phyloP scores from a whole-genome alignment of 2,329 filamentous ascomycete genomes.

The Ceratocystis papillata region DNA sequence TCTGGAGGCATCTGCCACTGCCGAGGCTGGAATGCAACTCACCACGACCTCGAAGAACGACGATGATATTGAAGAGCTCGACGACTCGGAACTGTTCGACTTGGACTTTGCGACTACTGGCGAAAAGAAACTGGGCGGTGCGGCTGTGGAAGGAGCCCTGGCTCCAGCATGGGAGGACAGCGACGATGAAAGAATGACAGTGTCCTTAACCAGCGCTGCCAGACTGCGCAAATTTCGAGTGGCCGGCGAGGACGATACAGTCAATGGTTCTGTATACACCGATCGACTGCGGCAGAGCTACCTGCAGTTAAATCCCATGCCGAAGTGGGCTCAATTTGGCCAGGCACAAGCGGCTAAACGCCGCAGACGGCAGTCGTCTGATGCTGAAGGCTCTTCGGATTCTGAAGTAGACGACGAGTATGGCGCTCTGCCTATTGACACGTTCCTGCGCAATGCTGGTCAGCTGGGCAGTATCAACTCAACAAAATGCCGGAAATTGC shows the following conservation, averaged over 20 bases:
- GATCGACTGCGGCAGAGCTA: conserved; percentile 70
- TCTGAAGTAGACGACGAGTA: conserved; percentile 45
- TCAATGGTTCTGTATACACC: conserved; percentile 78
- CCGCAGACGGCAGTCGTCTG: conserved; percentile 41
- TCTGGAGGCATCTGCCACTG: conserved; percentile 28
- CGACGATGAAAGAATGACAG: conserved; percentile 76
- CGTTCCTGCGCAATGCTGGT: conserved; percentile 64
- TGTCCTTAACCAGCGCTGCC: conserved; percentile 68
- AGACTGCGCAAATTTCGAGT: conserved; percentile 73
- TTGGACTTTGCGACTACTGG: conserved; percentile 48
- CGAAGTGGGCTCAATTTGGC: conserved; percentile 47
- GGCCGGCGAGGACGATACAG: conserved; percentile 71
- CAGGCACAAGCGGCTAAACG: conserved; percentile 43
- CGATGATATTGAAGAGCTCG: conserved; percentile 45
- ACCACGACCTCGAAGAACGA: conserved; percentile 38
- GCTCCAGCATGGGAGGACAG: conserved; percentile 78
- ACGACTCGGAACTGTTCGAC: conserved; percentile 77
- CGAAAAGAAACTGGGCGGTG: conserved; percentile 29
- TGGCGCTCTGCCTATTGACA: conserved; percentile 63
- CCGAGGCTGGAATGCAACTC: conserved; percentile 30
- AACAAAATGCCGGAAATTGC: conserved; percentile 57
- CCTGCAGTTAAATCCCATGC: conserved; percentile 47
- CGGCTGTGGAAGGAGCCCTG: conserved; percentile 24
- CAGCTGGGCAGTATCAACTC: conserved; percentile 48
- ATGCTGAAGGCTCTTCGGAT: conserved; percentile 29